Base-by-base conservation (phyloP, 306 rosid species). In the Castanea mollissima region DNA sequence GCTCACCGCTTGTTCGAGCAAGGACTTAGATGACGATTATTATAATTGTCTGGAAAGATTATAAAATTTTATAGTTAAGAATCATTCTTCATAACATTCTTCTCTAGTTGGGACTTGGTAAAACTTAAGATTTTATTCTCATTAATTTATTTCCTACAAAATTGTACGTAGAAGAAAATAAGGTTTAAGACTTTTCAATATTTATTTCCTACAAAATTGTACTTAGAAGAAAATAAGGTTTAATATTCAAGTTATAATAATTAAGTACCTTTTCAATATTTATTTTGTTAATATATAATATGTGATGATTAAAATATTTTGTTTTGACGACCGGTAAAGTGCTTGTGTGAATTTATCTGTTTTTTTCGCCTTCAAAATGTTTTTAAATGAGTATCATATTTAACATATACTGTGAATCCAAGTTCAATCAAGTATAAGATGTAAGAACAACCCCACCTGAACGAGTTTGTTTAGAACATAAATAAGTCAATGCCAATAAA, bases 1-100 rank as follows among this genome's bases (percentile, higher is more conserved):
- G 32, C n/a, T 90, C 98, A 4, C 99, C 99, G 0, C 89, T 95
- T 71, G 89, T 95, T 35, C 74, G 62, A 82, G 91, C 89, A 19
- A 74, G 56, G 46, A 78, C 75, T 74, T 75, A 27, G 54, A 56
- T 19, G 29, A 16, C 6, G 16, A n/a, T 8, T 35, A 60, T 23
- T 9, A 8, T 20, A 56, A 9, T 35, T 35, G 41, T 35, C 27
- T 25, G 27, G 27, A 25, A 25, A 25, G 27, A 25, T 25, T 25
- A 25, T 1, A 25, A 0, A 25, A 25, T 0, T 25, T 25, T 25
- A 25, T 25, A 1, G 27, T 25, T 25, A 25, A 1, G 27, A 25
- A 25, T 25, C 2, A 1, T 0, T 34, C 35, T 34, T 4, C 35
- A 0, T 32, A 41, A 41, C 12, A 0, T 8, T 7, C 11, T 41